A percentile compares a stretch with the other conserved stretches of the same genome.
These are phyloP conservation scores for Chamaecyparis obtusa DNA, from an alignment of 75 land plant genomes.

Conservation along the genomic window DNA sequence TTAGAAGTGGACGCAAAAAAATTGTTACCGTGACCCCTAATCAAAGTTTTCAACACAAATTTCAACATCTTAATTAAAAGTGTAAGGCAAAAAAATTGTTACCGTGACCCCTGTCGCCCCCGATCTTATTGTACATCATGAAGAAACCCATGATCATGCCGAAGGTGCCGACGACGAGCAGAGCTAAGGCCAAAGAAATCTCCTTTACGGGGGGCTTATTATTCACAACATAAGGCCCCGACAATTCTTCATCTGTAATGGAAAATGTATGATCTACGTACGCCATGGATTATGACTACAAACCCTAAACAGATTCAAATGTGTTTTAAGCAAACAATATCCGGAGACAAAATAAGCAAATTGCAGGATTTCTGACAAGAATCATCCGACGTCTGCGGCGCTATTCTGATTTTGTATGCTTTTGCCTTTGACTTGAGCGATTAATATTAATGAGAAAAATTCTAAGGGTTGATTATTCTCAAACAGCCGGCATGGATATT, in stretches of 20 bases:
- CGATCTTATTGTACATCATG: slow-evolving; percentile 70
- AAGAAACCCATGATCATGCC: slow-evolving; percentile 63
- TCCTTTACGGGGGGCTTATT: slow-evolving; percentile 93
- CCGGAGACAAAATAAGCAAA: background rate
- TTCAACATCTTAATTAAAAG: background rate
- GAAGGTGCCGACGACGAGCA: slow-evolving; percentile 74
- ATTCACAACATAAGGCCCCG: slow-evolving; percentile 66
- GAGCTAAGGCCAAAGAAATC: slow-evolving; percentile 79
- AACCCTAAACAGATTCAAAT: background rate
- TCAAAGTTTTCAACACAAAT: background rate
- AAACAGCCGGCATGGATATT: background rate
- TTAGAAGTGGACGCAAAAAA: background rate
- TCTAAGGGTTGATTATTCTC: background rate
- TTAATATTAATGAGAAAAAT: background rate
- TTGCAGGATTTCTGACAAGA: background rate
- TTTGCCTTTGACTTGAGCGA: background rate
- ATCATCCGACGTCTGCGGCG: background rate
- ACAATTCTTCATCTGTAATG: slow-evolving; percentile 75
- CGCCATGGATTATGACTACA: slow-evolving; percentile 53
- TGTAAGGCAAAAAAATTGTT: background rate
- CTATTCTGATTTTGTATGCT: background rate
- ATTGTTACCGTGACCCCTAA: slow-evolving; percentile 12
- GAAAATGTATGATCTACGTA: slow-evolving; percentile 94
- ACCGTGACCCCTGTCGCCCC: slow-evolving; percentile 88
- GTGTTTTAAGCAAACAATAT: background rate